A percentile compares a stretch with the other conserved stretches of the same genome.
Evolutionary conservation across 805 yeast genomes (phyloP).

Genomic region (Saturnispora ahearnii): DNA sequence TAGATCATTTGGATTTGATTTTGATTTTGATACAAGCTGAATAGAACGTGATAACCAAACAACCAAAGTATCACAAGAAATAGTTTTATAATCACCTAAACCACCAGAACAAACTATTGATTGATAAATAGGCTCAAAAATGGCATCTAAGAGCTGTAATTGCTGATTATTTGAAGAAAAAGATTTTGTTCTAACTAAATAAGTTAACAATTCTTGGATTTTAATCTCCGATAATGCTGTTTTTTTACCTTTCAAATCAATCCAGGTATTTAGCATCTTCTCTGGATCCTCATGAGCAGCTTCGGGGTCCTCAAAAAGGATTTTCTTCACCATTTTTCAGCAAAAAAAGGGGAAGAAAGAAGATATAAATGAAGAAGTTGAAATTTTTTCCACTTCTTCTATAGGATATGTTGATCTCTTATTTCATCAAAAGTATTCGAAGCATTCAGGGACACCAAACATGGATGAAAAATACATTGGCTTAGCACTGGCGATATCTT

Average conservation of each 20-base stretch:
- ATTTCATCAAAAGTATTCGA: no score
- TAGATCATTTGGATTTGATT: neutral
- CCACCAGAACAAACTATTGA: slow-evolving; percentile 29
- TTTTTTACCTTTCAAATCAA: neutral
- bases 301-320: neutral
- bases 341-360: neutral
- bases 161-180: slow-evolving; percentile 6
- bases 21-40: slow-evolving; percentile 27
- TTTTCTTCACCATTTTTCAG: slow-evolving; percentile 5
- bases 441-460: slow-evolving; percentile 1
- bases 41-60: slow-evolving; percentile 54
- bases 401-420: no score
- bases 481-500: slow-evolving; percentile 74
- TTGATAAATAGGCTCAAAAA: slow-evolving; percentile 21
- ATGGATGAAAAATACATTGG: slow-evolving; percentile 86
- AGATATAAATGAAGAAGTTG: neutral
- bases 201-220: neutral
- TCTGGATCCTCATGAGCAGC: neutral
- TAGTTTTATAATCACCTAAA: slow-evolving; percentile 30
- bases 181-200: slow-evolving; percentile 4
- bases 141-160: neutral
- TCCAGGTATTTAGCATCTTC: neutral
- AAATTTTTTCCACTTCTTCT: neutral
- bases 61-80: slow-evolving; percentile 50
- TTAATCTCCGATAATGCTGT: neutral